Evolutionary conservation across 2,329 filamentous ascomycete genomes (phyloP).

Genomic region (Fusarium sp.): DNA sequence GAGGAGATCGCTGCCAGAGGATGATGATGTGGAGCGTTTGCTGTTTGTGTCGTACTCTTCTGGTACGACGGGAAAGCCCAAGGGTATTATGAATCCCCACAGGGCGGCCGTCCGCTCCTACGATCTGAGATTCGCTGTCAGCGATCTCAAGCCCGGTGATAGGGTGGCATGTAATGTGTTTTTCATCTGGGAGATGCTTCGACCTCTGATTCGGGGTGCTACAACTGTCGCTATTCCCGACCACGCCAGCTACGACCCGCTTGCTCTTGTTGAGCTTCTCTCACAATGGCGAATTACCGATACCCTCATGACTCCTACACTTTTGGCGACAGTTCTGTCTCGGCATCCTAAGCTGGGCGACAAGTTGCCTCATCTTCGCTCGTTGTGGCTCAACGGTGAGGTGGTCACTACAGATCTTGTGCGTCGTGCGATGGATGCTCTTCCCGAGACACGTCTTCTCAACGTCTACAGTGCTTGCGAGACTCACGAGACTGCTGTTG

Average conservation of each 20-base stretch:
- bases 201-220: conserved; percentile 78
- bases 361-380: conserved; percentile 72
- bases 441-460: conserved; percentile 75
- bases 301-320: conserved; percentile 84
- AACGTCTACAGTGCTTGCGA: conserved; percentile 87
- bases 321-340: conserved; percentile 77
- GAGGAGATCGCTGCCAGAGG: conserved; percentile 63
- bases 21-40: conserved; percentile 76
- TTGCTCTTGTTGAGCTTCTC: conserved; percentile 76
- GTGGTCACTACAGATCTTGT: conserved; percentile 83
- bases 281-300: conserved; percentile 74
- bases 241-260: conserved; percentile 79
- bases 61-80: conserved; percentile 81
- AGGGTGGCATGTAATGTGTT: conserved; percentile 90
- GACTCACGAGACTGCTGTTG: conserved; percentile 82
- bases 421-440: conserved; percentile 70
- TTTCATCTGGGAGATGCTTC: conserved; percentile 86
- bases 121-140: conserved; percentile 74
- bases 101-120: conserved; percentile 79
- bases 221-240: conserved; percentile 81
- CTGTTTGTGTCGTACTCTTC: conserved; percentile 86
- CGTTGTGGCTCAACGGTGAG: conserved; percentile 83
- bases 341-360: conserved; percentile 72
- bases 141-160: conserved; percentile 75
- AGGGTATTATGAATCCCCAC: conserved; percentile 84